Percentiles rank a stretch among this genome's conserved stretches.
These are phyloP conservation scores for Rhodamnia rubescens DNA, from an alignment of 345 rosid genomes.

Conservation along the genomic window DNA sequence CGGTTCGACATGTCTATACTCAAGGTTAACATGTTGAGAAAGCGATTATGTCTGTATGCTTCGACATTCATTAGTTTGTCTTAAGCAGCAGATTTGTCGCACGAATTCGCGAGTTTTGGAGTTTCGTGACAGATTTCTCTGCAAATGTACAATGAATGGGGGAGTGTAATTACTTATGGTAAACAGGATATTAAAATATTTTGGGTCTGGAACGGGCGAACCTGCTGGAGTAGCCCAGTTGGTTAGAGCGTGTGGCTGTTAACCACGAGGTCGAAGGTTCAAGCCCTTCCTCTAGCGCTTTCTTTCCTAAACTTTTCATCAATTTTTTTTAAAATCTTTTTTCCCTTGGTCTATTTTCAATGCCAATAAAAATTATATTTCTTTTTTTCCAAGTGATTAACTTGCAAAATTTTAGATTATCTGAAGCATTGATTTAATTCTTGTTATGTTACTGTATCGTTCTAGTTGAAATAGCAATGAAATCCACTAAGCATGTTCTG, in stretches of 20 bases:
- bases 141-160: too few relatives aligned
- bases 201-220: fast-evolving
- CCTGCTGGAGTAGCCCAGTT: conserved; percentile 75
- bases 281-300: conserved; percentile 15
- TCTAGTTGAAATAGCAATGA: not conserved
- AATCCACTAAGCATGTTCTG: not conserved
- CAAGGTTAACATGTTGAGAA: not conserved
- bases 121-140: too few relatives aligned
- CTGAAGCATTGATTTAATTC: not conserved
- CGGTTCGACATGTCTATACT: not conserved
- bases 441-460: not conserved
- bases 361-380: not conserved
- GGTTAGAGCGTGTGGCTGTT: conserved; percentile 93
- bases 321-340: not conserved
- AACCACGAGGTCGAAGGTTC: conserved; percentile 44
- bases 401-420: not conserved
- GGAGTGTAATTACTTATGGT: not conserved
- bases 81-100: not conserved
- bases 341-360: not conserved
- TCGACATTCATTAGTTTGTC: not conserved
- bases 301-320: too few relatives aligned
- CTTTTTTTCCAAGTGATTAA: not conserved
- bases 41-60: not conserved
- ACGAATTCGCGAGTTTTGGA: not conserved
- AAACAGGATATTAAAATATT: not conserved